Evolutionary conservation across 345 rosid genomes (phyloP).

Genomic region (Dovyalis caffra): DNA sequence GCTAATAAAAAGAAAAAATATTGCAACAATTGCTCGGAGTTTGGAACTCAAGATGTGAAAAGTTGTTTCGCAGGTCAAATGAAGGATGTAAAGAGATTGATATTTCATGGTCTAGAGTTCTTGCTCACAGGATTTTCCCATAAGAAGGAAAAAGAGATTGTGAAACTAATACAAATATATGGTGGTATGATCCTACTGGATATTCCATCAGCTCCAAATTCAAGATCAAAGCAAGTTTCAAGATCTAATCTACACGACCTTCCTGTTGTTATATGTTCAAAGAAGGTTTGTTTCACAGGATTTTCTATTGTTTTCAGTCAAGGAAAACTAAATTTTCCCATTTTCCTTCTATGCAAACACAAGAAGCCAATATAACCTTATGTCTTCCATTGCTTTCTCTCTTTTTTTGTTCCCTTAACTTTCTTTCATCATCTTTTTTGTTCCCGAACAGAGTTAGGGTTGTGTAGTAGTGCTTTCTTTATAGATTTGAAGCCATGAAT

Average conservation of each 20-base stretch:
- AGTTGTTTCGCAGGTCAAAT: conserved; percentile 13
- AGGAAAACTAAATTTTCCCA: too few relatives aligned
- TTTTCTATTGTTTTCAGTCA: not conserved
- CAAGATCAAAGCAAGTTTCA: conserved; percentile 28
- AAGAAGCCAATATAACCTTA: too few relatives aligned
- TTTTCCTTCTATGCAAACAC: too few relatives aligned
- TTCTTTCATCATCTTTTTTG: too few relatives aligned
- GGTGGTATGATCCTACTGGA: conserved; percentile 58
- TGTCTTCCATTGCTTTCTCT: too few relatives aligned
- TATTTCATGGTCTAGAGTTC: conserved; percentile 50
- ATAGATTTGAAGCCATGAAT: too few relatives aligned
- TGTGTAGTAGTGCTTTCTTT: too few relatives aligned
- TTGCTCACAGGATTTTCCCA: conserved; percentile 63
- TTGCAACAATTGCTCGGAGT: conserved; percentile 19
- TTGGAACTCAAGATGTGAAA: conserved; percentile 21
- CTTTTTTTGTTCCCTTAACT: too few relatives aligned
- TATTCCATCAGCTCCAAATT: conserved; percentile 43
- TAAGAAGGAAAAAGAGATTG: conserved; percentile 50
- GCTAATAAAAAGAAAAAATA: conserved; percentile 26
- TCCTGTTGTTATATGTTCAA: conserved; percentile 49
- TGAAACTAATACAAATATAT: conserved; percentile 39
- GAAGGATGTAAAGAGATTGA: conserved; percentile 24
- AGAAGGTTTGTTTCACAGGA: conserved; percentile 54
- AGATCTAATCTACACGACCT: conserved; percentile 26
- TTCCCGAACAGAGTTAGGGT: too few relatives aligned